phyloP scores from a whole-genome alignment of 345 rosid genomes.

The Mercurialis annua region DNA sequence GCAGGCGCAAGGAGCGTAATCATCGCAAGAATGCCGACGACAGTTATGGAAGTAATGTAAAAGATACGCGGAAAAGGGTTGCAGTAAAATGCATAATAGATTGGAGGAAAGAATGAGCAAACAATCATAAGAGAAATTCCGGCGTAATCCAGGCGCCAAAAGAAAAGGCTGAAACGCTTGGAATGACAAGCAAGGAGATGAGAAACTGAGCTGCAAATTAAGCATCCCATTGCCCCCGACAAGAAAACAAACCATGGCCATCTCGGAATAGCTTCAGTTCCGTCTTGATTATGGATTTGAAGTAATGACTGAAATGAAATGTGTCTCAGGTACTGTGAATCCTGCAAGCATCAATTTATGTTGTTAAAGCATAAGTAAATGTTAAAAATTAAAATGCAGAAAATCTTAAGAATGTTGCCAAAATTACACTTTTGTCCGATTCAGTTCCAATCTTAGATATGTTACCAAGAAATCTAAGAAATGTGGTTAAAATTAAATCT shows the following conservation, averaged over 20 bases:
- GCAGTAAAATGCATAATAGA: slow-evolving; percentile 82
- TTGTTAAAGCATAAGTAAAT: neutral
- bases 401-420: no score
- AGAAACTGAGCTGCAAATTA: slow-evolving; percentile 82
- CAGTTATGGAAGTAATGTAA: slow-evolving; percentile 63
- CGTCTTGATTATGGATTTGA: slow-evolving; percentile 26
- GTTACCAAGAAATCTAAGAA: no score
- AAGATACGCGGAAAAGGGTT: slow-evolving; percentile 53
- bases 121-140: slow-evolving; percentile 93
- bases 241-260: slow-evolving; percentile 97
- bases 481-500: no score
- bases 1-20: slow-evolving; percentile 73
- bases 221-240: slow-evolving; percentile 79
- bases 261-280: slow-evolving; percentile 39
- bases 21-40: slow-evolving; percentile 65
- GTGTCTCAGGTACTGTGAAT: slow-evolving; percentile 37
- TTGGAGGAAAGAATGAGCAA: slow-evolving; percentile 82
- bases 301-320: slow-evolving; percentile 26
- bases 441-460: no score
- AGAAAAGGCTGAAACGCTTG: slow-evolving; percentile 58
- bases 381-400: neutral
- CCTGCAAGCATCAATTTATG: slow-evolving; percentile 41
- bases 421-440: no score
- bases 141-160: slow-evolving; percentile 94
- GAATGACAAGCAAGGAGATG: slow-evolving; percentile 97